These are phyloP conservation scores for Populus alba DNA, from an alignment of 345 rosid species.

Conservation along the genomic window DNA sequence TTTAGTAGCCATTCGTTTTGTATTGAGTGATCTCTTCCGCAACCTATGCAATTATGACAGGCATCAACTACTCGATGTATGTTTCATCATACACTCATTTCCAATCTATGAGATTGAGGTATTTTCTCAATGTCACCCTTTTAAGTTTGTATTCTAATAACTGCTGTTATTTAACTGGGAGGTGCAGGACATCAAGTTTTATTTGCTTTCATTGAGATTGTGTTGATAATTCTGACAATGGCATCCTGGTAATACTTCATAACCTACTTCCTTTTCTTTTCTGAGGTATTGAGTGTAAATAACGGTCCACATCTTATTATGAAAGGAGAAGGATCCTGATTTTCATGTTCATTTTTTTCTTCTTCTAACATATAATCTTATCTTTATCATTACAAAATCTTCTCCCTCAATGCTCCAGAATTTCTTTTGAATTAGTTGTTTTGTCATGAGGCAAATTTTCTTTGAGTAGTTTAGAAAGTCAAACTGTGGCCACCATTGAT, in stretches of 20 bases:
- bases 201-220: conserved; percentile 89
- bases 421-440: background rate
- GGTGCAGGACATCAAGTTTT: conserved; percentile 96
- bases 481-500: no score
- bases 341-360: background rate
- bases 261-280: conserved; percentile 10
- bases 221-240: conserved; percentile 88
- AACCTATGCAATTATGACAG: conserved; percentile 82
- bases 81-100: conserved; percentile 11
- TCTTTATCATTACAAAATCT: background rate
- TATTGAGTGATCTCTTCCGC: conserved; percentile 81
- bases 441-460: background rate
- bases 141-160: conserved; percentile 5
- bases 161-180: conserved; percentile 51
- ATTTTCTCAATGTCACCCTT: background rate
- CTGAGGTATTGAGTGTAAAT: background rate
- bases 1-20: conserved; percentile 86
- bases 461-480: no score
- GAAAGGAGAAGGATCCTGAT: background rate
- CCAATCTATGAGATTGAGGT: background rate
- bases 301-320: background rate
- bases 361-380: background rate
- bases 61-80: conserved; percentile 61
- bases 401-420: background rate
- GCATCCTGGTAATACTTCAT: conserved; percentile 65